phyloP scores from a whole-genome alignment of 225 moss, liverwort and hornwort genomes.

The Straminergon stramineum region DNA sequence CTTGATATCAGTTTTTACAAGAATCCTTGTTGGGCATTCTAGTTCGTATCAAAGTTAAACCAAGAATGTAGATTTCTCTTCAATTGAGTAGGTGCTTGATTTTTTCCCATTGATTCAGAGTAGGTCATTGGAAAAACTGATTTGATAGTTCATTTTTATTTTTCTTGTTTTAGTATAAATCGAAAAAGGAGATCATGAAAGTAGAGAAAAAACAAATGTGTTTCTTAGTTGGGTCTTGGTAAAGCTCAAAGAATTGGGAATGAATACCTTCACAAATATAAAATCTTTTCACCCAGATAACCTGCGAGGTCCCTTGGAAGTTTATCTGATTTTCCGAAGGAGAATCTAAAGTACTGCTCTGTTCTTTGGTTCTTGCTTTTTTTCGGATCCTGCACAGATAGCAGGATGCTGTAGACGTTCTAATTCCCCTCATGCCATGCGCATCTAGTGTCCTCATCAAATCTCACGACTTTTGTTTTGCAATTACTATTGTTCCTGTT shows the following conservation, averaged over 20 bases:
- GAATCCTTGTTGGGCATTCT: not conserved
- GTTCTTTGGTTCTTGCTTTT: not conserved
- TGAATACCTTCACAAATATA: not conserved
- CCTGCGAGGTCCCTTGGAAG: not conserved
- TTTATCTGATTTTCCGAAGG: not conserved
- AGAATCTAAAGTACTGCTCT: not conserved
- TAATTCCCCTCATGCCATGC: not conserved
- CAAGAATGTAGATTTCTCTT: not conserved
- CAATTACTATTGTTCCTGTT: not conserved
- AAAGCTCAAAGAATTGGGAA: not conserved
- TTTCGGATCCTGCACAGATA: not conserved
- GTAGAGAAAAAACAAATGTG: not conserved
- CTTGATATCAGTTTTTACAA: not conserved
- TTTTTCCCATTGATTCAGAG: not conserved
- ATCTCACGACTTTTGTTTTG: not conserved
- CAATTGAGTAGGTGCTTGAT: not conserved
- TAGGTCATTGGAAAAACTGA: not conserved
- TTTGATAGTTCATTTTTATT: not conserved
- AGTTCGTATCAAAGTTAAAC: not conserved
- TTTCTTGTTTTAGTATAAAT: not conserved
- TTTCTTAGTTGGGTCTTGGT: not conserved
- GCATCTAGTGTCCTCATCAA: not conserved
- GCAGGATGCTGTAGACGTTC: not conserved
- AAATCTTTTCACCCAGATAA: not conserved
- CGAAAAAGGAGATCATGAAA: not conserved